Conservation (phyloP, 352 stramenopile species). For the Detonula confervacea region DNA sequence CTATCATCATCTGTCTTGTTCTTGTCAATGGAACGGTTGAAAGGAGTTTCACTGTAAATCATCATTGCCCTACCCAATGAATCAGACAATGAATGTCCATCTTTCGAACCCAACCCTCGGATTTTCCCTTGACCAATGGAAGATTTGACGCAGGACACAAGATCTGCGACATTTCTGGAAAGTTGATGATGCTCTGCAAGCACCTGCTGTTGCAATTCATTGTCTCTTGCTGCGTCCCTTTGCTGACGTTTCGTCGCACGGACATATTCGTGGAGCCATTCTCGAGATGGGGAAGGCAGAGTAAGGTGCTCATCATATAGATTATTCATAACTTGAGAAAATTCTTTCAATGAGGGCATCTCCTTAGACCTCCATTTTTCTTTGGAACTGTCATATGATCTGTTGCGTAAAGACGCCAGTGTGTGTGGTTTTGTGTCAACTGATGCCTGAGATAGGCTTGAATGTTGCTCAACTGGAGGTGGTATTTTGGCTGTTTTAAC, state of each 20-base stretch:
- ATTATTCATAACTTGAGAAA: conserved; percentile 31
- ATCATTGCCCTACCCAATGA: conserved; percentile 37
- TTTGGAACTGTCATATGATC: not conserved
- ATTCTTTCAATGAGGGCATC: conserved; percentile 25
- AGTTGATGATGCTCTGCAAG: conserved; percentile 10
- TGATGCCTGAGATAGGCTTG: not conserved
- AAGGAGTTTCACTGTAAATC: conserved; percentile 46
- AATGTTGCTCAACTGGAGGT: not conserved
- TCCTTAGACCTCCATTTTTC: conserved; percentile 24
- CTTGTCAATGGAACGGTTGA: not conserved
- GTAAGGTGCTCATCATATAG: conserved; percentile 26
- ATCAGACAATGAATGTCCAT: conserved; percentile 36
- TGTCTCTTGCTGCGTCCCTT: not conserved
- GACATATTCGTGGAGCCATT: conserved; percentile 38
- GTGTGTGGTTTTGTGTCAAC: not conserved
- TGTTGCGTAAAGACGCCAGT: not conserved
- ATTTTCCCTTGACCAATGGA: conserved; percentile 43
- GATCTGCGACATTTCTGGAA: conserved; percentile 25
- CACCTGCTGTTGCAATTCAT: conserved; percentile 2
- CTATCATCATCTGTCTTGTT: not conserved
- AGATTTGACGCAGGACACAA: conserved; percentile 39
- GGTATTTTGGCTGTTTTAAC: not conserved
- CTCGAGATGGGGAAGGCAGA: conserved; percentile 30
- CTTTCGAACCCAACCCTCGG: conserved; percentile 31
- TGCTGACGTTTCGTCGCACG: not conserved